phyloP scores from a whole-genome alignment of 495 filamentous ascomycete species.

The Penicillium silybi region DNA sequence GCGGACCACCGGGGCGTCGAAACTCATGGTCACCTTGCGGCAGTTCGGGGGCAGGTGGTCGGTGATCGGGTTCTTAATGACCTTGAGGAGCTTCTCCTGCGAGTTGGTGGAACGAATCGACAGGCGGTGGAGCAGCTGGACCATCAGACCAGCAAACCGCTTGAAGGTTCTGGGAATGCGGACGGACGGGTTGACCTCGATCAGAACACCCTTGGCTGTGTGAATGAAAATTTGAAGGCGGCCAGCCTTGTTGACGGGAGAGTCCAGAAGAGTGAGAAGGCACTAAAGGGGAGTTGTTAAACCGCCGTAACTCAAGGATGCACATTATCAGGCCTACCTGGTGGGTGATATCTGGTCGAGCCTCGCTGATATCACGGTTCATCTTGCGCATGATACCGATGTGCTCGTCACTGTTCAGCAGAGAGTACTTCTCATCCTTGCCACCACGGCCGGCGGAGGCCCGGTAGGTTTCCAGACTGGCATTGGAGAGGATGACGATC shows the following conservation, averaged over 20 bases:
- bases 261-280: conserved; percentile 94
- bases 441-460: conserved; percentile 68
- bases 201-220: conserved; percentile 92
- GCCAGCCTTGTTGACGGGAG: conserved; percentile 96
- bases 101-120: conserved; percentile 94
- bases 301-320: neutral
- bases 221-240: conserved; percentile 98
- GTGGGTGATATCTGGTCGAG: conserved; percentile 94
- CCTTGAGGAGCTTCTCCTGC: conserved; percentile 93
- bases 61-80: conserved; percentile 96
- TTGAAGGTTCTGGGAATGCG: conserved; percentile 98
- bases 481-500: conserved; percentile 95
- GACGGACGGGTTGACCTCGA: conserved; percentile 94
- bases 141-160: conserved; percentile 97
- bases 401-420: conserved; percentile 98
- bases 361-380: conserved; percentile 97
- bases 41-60: conserved; percentile 96
- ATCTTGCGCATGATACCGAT: conserved; percentile 99
- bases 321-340: conserved; percentile 60
- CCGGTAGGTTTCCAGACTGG: conserved; percentile 95
- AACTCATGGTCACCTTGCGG: conserved; percentile 93
- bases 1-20: conserved; percentile 80
- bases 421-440: conserved; percentile 87
- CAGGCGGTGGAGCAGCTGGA: conserved; percentile 93
- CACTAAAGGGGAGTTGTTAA: conserved; percentile 53